phyloP scores from a whole-genome alignment of 1,284 basidiomycete genomes.

The Tilletia walkeri region DNA sequence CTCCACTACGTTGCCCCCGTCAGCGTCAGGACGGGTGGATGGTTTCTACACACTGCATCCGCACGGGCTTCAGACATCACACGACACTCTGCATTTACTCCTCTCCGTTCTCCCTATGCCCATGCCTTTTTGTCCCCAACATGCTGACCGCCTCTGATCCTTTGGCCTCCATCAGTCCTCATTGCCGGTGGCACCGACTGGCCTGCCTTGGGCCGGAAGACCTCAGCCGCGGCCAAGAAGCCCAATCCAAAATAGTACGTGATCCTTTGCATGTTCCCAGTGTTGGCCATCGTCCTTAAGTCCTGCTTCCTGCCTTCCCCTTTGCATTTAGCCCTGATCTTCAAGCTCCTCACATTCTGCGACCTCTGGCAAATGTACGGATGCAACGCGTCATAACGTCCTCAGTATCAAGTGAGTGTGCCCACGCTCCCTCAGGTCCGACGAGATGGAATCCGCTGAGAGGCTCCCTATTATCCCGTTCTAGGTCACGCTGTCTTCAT shows the following conservation, averaged over 20 bases:
- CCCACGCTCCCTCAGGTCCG: background rate
- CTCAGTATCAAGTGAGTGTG: background rate
- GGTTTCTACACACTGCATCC: too few relatives aligned
- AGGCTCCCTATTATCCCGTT: background rate
- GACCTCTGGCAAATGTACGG: constrained; percentile 74
- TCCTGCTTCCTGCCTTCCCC: too few relatives aligned
- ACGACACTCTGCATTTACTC: too few relatives aligned
- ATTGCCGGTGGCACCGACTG: constrained; percentile 82
- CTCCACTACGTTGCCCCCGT: too few relatives aligned
- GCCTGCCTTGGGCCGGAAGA: constrained; percentile 58
- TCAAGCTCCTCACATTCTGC: constrained; percentile 78
- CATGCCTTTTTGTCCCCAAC: too few relatives aligned
- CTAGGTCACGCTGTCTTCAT: constrained; percentile 38
- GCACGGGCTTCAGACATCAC: too few relatives aligned
- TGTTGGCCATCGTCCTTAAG: too few relatives aligned
- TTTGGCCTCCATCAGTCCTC: constrained; percentile 62
- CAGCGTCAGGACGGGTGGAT: too few relatives aligned
- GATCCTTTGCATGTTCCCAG: background rate
- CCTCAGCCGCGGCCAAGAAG: constrained; percentile 18
- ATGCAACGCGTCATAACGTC: constrained; percentile 38
- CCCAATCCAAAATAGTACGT: constrained; percentile 8
- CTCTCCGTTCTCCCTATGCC: too few relatives aligned
- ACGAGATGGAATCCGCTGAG: constrained; percentile 26
- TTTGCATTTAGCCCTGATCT: constrained; percentile 67
- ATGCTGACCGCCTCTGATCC: too few relatives aligned